Percentiles rank a stretch among this genome's conserved stretches.
phyloP scores from a whole-genome alignment of 495 filamentous ascomycete species.

The Xylaria venustula region DNA sequence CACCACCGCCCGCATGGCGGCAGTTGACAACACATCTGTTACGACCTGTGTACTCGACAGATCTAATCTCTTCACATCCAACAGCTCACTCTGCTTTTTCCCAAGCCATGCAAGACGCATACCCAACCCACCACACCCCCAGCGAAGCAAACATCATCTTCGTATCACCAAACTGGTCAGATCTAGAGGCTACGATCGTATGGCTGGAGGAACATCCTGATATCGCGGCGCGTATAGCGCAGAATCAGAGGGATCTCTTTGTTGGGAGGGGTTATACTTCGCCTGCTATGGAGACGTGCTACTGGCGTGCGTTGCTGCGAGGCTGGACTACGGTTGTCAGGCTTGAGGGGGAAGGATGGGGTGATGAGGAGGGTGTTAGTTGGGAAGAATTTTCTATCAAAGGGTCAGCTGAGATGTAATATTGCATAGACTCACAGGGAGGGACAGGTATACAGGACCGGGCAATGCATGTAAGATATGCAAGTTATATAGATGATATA shows the following conservation, averaged over 20 bases:
- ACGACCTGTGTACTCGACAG: slow-evolving; percentile 24
- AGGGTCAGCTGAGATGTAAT: neutral
- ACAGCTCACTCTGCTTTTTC: no score
- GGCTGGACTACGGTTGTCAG: slow-evolving; percentile 24
- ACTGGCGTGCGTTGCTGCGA: slow-evolving; percentile 34
- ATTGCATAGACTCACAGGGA: neutral
- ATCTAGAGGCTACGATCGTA: slow-evolving; percentile 27
- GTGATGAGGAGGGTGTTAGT: slow-evolving; percentile 22
- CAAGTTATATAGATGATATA: no score
- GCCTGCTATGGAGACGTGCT: slow-evolving; percentile 33
- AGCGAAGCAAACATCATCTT: slow-evolving; percentile 31
- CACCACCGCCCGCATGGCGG: slow-evolving; percentile 30
- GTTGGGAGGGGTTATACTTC: slow-evolving; percentile 25
- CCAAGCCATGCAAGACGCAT: no score
- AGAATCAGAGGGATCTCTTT: slow-evolving; percentile 25
- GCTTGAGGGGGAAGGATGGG: slow-evolving; percentile 17
- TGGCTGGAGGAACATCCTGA: slow-evolving; percentile 23
- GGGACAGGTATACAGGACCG: no score
- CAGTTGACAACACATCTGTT: slow-evolving; percentile 37
- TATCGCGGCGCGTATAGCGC: slow-evolving; percentile 30
- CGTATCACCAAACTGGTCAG: slow-evolving; percentile 29
- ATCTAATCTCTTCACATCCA: neutral
- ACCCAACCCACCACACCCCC: neutral
- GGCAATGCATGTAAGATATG: no score
- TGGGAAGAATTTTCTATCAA: slow-evolving; percentile 33